Base-by-base conservation (phyloP, 1,139 yeast species). In the Blastobotrys aristatus region DNA sequence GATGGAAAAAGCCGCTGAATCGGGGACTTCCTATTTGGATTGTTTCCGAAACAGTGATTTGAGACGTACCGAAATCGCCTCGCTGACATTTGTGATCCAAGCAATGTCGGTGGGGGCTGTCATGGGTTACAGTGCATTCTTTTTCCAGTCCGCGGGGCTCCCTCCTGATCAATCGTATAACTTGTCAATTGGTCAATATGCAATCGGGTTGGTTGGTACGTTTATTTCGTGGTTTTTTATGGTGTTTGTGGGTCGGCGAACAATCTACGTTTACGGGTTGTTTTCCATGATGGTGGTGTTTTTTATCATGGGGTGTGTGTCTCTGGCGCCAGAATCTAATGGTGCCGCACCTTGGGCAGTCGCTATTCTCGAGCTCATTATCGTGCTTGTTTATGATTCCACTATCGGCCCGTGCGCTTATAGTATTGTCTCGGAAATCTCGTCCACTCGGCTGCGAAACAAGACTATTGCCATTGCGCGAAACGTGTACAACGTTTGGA, bases 341-440 rank as follows among this genome's bases (percentile, higher is more conserved):
- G 10, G 16, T 27, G 22, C 10, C 53, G 53, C 18, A 24, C 40
- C 16, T 7, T 34, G 38, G 38, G 38, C 26, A 3, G 24, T 20
- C 14, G 34, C 49, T 46, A 2, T 44, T 7, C 22, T 54, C 34
- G 20, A 44, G 5, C 13, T 53, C 24, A 35, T 52, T 3, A 50
- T 68, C 22, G 67, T 39, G 2, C 29, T 46, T 30, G 45, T 76
- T 20, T 80, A 77, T 58, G 78, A 77, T 51, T 57, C 71, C 46
- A 66, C 79, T 6, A 69, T 78, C 46, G 84, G 84, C 14, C 84
- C 84, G 4, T 67, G 77, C 44, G 69, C 75, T 53, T 80, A 75
- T 62, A 70, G 77, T 58, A 63, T 79, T 47, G 79, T 77, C 38
- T 72, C 79, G 1, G 84, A 80, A 58, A 61, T 78, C 29, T 78